Evolutionary conservation across 495 filamentous ascomycete genomes (phyloP), one percentile per base, ranked within the genome.

Genomic region (Daldinia concentrica): DNA sequence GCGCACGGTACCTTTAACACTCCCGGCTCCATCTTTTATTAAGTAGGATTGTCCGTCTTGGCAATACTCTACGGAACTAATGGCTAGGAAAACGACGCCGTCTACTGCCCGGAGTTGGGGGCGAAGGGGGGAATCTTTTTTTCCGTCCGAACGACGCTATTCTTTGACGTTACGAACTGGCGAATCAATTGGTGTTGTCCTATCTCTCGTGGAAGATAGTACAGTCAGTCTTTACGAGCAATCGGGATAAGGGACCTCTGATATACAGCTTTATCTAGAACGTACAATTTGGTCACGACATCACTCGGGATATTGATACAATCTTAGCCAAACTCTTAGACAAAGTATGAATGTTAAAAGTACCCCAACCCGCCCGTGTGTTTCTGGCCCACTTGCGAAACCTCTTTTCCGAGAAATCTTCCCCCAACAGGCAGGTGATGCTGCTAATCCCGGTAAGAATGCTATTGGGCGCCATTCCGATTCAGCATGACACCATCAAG

Each of bases 401-500:
- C 57, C 36, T 43, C 6, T n/a, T 1, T 41, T 14, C 30, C 17
- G 3, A 58, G 24, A n/a, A 50, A 41, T 17, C 3, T 67, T 55
- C 48, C 57, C 57, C 14, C 26, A 26, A 43, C 36, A 61, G 64
- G 64, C 45, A 61, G 56, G 57, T 61, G 48, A 45, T 24, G 17
- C n/a, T 15, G 24, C 15, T n/a, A 29, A 39, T 17, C 36, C 48
- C 11, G 32, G 56, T 30, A 51, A 17, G 26, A 12, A 24, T 37
- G n/a, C 29, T 32, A 22, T 58, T 12, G 64, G 45, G 11, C 29
- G 57, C 50, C 57, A 67, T 67, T 52, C 50, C 11, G 27, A 50
- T 55, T 43, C 5, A 48, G 60, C 57, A 67, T 67, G 26, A 58
- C 64, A 61, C 36, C 57, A 67, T 67, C 34, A 36, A 32, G 29